phyloP scores from a whole-genome alignment of 768 basidiomycete genomes.

The Tricholoma hemisulphureum region DNA sequence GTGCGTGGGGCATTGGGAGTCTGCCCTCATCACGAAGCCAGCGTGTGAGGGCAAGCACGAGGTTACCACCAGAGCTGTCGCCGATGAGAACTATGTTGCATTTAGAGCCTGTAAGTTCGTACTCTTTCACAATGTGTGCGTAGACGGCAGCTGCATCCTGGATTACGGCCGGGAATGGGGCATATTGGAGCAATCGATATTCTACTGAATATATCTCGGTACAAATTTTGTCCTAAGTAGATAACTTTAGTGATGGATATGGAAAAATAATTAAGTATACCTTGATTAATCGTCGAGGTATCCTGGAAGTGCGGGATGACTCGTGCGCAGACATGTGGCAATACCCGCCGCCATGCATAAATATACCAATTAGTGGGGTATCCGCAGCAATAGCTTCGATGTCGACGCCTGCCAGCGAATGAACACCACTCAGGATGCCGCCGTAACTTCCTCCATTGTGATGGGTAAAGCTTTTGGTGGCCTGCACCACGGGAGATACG shows the following conservation, averaged over 20 bases:
- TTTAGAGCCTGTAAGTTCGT: slow-evolving; percentile 15
- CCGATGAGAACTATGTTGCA: slow-evolving; percentile 49
- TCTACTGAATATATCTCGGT: slow-evolving; percentile 46
- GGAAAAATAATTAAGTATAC: slow-evolving; percentile 11
- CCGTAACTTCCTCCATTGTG: not conserved
- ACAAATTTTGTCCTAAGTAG: slow-evolving; percentile 27
- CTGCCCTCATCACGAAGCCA: slow-evolving; percentile 53
- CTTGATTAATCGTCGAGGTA: slow-evolving; percentile 46
- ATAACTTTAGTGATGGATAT: not conserved
- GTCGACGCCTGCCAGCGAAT: slow-evolving; percentile 15
- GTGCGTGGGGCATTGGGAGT: slow-evolving; percentile 43
- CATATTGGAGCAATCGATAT: slow-evolving; percentile 52
- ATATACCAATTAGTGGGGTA: slow-evolving; percentile 43
- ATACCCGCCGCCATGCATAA: slow-evolving; percentile 56
- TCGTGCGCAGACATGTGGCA: slow-evolving; percentile 60
- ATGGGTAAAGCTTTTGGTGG: not conserved
- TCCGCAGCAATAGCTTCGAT: slow-evolving; percentile 25
- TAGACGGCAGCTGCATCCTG: slow-evolving; percentile 55
- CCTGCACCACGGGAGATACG: slow-evolving; percentile 12
- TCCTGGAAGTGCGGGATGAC: slow-evolving; percentile 43
- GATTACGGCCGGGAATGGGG: slow-evolving; percentile 51
- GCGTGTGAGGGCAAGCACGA: slow-evolving; percentile 48
- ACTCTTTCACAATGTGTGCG: slow-evolving; percentile 41
- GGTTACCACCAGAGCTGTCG: slow-evolving; percentile 56
- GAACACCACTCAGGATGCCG: not conserved